These are phyloP conservation scores for Cladorrhinum samala DNA, from an alignment of 495 filamentous ascomycete genomes.

Conservation along the genomic window DNA sequence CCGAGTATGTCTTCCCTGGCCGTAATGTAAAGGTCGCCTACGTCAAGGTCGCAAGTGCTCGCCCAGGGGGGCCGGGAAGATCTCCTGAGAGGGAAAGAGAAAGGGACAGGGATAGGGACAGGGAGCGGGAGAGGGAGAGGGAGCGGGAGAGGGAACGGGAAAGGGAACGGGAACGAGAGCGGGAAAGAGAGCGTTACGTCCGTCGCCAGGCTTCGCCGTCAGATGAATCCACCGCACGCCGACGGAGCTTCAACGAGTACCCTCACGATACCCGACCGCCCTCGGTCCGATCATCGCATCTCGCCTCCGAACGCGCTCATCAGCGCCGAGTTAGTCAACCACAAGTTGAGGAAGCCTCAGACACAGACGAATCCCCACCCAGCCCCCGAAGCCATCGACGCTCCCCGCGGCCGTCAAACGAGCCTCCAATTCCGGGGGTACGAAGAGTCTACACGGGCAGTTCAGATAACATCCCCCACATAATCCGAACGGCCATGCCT, in stretches of 20 bases:
- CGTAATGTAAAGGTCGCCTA: slow-evolving; percentile 15
- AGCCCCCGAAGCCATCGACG: slow-evolving; percentile 13
- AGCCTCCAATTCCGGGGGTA: slow-evolving; percentile 16
- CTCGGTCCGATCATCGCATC: slow-evolving; percentile 15
- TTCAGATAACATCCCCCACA: slow-evolving; percentile 10
- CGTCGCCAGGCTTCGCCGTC: slow-evolving; percentile 20
- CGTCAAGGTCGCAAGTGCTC: slow-evolving; percentile 17
- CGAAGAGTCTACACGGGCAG: slow-evolving; percentile 20
- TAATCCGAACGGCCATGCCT: slow-evolving; percentile 15
- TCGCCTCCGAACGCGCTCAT: slow-evolving; percentile 12
- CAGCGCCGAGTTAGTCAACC: slow-evolving; percentile 26
- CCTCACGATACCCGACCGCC: slow-evolving; percentile 7
- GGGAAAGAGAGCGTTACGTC: slow-evolving; percentile 17
- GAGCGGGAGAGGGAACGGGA: slow-evolving; percentile 22
- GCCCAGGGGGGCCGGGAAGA: slow-evolving; percentile 6
- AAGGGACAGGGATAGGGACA: neutral
- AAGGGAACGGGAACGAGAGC: slow-evolving; percentile 18
- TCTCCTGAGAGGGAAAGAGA: slow-evolving; percentile 21
- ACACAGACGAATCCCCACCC: slow-evolving; percentile 13
- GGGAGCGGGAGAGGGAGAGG: slow-evolving; percentile 1
- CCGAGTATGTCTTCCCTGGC: slow-evolving; percentile 7
- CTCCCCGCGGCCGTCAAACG: slow-evolving; percentile 14
- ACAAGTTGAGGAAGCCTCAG: slow-evolving; percentile 19
- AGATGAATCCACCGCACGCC: slow-evolving; percentile 21
- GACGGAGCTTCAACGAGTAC: slow-evolving; percentile 25